Base-by-base conservation (phyloP, 176 grass and related monocot genomes). In the Triticum dicoccoides region DNA sequence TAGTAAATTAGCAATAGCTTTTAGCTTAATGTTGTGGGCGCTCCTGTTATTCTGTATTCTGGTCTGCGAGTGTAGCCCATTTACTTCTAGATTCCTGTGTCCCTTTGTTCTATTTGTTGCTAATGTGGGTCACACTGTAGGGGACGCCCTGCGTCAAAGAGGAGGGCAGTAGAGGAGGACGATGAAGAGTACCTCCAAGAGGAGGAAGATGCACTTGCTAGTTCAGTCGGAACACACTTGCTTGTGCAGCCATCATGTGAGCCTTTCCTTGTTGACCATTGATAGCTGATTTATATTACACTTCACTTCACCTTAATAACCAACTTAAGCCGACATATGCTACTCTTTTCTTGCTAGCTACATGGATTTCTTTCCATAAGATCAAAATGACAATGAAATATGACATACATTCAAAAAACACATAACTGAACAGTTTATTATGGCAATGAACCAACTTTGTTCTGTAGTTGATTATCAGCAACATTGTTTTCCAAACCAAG, bases 111-210 rank as follows among this genome's bases (percentile, higher is more conserved):
- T 76, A 11, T 69, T 66, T 67, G 23, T 79, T 89, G 33, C 49
- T 87, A 65, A 74, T 20, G 37, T 61, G n/a, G 45, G 24, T 84
- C 30, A 71, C 76, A 85, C 38, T 88, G 45, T 61, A 98, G 96
- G 91, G 96, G 96, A 4, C 96, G 96, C 18, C 96, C 95, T 89
- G 88, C 90, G 13, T 92, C 96, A 61, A 98, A 98, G 83, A 73
- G 95, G 83, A 73, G 95, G 83, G 95, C 93, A 10, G 93, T 89
- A 86, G 96, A 98, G 80, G 96, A 98, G 91, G 96, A 98, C 77
- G 93, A 98, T 34, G 96, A 98, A 80, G 91, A 94, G 73, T 98
- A 85, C 88, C 93, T 98, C 21, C 91, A 94, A 83, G 96, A 98
- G 82, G 96, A 92, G 82, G 96, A 98, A 89, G 96, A 95, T 80